phyloP scores from a whole-genome alignment of 2,329 filamentous ascomycete genomes.

The Botrytis cinerea region DNA sequence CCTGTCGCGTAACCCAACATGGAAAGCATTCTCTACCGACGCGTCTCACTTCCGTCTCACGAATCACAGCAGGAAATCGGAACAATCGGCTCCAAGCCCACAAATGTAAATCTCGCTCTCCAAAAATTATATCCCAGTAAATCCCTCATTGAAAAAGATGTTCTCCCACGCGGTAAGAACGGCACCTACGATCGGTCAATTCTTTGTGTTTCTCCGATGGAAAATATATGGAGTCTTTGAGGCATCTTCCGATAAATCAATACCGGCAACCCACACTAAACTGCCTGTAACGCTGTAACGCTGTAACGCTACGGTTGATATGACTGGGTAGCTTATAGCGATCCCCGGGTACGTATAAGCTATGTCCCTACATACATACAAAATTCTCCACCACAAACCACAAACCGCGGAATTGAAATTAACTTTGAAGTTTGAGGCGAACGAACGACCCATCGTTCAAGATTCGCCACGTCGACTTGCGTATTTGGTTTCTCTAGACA shows the following conservation, averaged over 20 bases:
- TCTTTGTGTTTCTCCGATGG: neutral
- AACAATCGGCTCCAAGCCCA: slow-evolving; percentile 6
- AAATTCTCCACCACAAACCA: slow-evolving; percentile 1
- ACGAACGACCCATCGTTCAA: slow-evolving; percentile 4
- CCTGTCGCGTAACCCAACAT: neutral
- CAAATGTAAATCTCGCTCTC: neutral
- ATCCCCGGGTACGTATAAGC: neutral
- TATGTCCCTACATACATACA: slow-evolving; percentile 6
- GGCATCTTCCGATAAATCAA: slow-evolving; percentile 6
- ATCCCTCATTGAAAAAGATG: slow-evolving; percentile 17
- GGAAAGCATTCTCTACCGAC: neutral
- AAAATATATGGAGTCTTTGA: slow-evolving; percentile 5
- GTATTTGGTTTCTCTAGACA: neutral
- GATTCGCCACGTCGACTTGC: slow-evolving; percentile 13
- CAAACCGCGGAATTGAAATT: neutral
- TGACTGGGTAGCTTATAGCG: neutral
- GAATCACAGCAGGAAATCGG: slow-evolving; percentile 10
- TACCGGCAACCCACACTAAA: neutral
- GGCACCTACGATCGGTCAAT: slow-evolving; percentile 1
- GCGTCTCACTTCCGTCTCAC: neutral
- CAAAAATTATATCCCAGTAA: neutral
- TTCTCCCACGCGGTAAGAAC: slow-evolving; percentile 10
- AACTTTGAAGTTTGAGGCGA: slow-evolving; percentile 12
- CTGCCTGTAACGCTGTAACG: neutral
- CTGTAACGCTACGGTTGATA: neutral